Conservation (phyloP, 129 eudicot species). For the Lactuca sativa region DNA sequence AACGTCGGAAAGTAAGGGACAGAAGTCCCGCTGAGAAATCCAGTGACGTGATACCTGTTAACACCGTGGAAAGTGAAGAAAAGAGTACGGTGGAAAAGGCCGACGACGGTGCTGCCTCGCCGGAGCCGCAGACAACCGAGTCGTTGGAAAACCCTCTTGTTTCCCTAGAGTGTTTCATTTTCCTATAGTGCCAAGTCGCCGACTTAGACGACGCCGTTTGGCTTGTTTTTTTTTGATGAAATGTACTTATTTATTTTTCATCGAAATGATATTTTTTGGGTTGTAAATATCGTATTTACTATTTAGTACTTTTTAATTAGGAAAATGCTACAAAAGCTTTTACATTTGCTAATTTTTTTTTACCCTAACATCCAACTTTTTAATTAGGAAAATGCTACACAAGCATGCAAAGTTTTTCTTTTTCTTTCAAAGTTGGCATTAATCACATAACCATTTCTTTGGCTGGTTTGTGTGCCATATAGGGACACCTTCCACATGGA, state of each 20-base stretch:
- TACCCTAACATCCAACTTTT: no score
- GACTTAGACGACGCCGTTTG: not conserved
- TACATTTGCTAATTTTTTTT: no score
- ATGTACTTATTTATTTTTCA: not conserved
- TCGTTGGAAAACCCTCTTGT: conserved; percentile 81
- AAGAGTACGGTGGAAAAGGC: conserved; percentile 3
- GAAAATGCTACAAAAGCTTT: no score
- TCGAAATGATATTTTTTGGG: not conserved
- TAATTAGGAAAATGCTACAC: no score
- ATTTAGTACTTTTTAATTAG: not conserved
- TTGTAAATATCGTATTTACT: not conserved
- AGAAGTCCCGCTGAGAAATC: conserved; percentile 9
- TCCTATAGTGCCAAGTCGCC: conserved; percentile 34
- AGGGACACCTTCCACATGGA: no score
- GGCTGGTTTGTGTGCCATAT: no score
- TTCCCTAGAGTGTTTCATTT: conserved; percentile 78
- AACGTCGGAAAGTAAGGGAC: conserved; percentile 25
- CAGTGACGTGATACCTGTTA: conserved; percentile 17
- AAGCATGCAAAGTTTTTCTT: no score
- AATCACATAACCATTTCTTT: no score
- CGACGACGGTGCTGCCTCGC: conserved; percentile 35
- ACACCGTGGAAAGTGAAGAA: conserved; percentile 11
- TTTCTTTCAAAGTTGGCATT: no score
- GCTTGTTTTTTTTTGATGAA: not conserved
- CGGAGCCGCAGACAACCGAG: conserved; percentile 38